Evolutionary conservation across 2,329 filamentous ascomycete genomes (phyloP), one percentile per base, ranked within the genome.

Genomic region (Colletotrichum agaves): DNA sequence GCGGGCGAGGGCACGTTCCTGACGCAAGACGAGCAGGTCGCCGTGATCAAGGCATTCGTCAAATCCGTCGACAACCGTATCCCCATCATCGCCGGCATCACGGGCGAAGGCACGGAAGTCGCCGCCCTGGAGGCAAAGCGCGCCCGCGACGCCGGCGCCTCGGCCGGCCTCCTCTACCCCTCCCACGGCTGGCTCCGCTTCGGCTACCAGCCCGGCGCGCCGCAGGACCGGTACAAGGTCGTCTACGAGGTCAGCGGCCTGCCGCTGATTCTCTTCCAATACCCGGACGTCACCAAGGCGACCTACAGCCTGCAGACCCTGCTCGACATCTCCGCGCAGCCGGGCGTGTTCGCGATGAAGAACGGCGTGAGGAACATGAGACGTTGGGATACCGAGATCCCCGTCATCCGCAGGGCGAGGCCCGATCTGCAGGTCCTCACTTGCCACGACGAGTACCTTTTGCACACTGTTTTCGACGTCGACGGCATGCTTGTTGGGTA

Each of bases 281-380:
- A 86, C 57, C 83, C 83, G 13, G 83, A 86, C 74, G 81, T 79
- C 74, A 86, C 84, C 17, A 85, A 86, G 73, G 83, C 83, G 3
- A 85, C 80, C 1, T 86, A 86, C 72, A 83, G 74, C 69, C 76
- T 86, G 21, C 78, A 85, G 69, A 86, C 84, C 0, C 79, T 86
- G 70, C 79, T 87, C 2, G 84, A 86, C 57, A 85, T 86, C 60
- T 78, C 83, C 2, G 84, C 83, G 7, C 82, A 79, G 37, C 84
- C 84, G 1, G 84, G 84, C 31, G 83, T 85, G 5, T 84, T 86
- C 50, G 84, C 84, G 15, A 86, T 86, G 83, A 86, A 86, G 79
- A 86, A 86, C 69, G 84, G 84, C 19, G 84, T 86, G 10, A 81
- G 84, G 60, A 85, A 86, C 74, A 86, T 86, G 84, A 79, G 82